Conservation (phyloP, 2,329 filamentous ascomycete genomes). For the Penicillium sp. region DNA sequence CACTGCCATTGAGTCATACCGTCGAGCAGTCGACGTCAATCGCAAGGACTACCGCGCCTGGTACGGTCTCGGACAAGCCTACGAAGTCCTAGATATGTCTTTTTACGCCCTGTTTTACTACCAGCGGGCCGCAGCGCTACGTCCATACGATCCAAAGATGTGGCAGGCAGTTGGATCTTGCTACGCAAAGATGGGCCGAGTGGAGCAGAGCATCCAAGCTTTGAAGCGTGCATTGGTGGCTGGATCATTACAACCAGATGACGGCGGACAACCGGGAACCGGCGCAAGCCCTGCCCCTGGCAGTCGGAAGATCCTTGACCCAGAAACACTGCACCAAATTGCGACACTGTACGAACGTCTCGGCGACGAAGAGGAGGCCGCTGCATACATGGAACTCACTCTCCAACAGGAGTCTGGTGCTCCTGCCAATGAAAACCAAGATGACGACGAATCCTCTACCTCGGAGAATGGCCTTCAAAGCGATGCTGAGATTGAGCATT, state of each 20-base stretch:
- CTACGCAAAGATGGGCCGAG: conserved; percentile 81
- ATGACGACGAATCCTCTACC: conserved; percentile 33
- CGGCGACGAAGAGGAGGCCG: conserved; percentile 73
- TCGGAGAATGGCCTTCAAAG: conserved; percentile 34
- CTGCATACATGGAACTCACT: conserved; percentile 93
- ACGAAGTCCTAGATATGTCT: conserved; percentile 97
- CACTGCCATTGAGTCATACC: conserved; percentile 94
- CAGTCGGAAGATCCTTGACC: conserved; percentile 66
- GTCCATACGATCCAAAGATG: conserved; percentile 98
- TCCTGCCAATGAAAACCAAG: conserved; percentile 21
- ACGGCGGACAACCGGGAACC: conserved; percentile 16
- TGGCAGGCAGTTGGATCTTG: conserved; percentile 96
- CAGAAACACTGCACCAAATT: conserved; percentile 86
- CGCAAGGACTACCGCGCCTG: conserved; percentile 94
- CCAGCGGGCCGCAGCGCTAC: conserved; percentile 85
- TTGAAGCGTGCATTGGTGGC: conserved; percentile 88
- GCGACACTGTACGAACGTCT: conserved; percentile 83
- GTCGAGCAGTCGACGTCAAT: conserved; percentile 92
- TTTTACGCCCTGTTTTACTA: conserved; percentile 98
- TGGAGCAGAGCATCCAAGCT: conserved; percentile 89
- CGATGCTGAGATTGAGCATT: conserved; percentile 33
- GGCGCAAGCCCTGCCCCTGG: conserved; percentile 18
- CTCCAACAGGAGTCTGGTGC: conserved; percentile 85
- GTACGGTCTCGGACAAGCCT: conserved; percentile 96
- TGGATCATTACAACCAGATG: conserved; percentile 71